Evolutionary conservation across 495 filamentous ascomycete genomes (phyloP).

Genomic region (Aspergillus coremiiformis): DNA sequence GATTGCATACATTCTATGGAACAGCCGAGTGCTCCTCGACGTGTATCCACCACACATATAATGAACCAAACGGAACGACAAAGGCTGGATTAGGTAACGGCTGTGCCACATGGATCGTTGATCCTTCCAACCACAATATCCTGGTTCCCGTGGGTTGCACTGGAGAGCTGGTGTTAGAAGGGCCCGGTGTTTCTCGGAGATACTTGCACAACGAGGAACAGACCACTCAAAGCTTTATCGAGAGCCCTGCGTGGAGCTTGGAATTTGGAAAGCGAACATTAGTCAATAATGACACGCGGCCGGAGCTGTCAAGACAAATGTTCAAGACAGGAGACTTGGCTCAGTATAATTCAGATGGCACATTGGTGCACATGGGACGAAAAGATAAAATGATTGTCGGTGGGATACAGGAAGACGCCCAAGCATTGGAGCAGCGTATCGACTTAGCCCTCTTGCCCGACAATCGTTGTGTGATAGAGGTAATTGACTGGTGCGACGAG

Average conservation of each 20-base stretch:
- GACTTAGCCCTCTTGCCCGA: constrained; percentile 10
- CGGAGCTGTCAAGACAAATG: constrained; percentile 7
- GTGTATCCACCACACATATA: constrained; percentile 15
- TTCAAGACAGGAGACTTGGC: constrained; percentile 50
- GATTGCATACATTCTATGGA: constrained; percentile 30
- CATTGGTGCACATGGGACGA: constrained; percentile 37
- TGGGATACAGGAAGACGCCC: constrained; percentile 40
- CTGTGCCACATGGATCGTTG: constrained; percentile 47
- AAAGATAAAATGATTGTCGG: constrained; percentile 42
- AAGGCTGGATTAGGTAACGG: constrained; percentile 23
- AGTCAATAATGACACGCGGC: background rate
- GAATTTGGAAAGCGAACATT: background rate
- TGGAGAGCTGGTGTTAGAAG: constrained; percentile 59
- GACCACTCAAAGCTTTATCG: constrained; percentile 40
- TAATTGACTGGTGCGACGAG: constrained; percentile 10
- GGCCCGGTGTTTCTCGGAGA: constrained; percentile 42
- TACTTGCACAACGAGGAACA: constrained; percentile 42
- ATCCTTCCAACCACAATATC: constrained; percentile 42
- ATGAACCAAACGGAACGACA: constrained; percentile 3
- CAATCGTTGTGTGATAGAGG: constrained; percentile 21
- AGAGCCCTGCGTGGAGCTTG: constrained; percentile 41
- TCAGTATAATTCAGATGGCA: constrained; percentile 44
- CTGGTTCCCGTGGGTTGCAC: constrained; percentile 51
- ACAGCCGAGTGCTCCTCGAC: constrained; percentile 30
- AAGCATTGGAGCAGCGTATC: constrained; percentile 38